Base-by-base conservation (phyloP, 345 rosid species). In the Cardamine chenopodiifolia region DNA sequence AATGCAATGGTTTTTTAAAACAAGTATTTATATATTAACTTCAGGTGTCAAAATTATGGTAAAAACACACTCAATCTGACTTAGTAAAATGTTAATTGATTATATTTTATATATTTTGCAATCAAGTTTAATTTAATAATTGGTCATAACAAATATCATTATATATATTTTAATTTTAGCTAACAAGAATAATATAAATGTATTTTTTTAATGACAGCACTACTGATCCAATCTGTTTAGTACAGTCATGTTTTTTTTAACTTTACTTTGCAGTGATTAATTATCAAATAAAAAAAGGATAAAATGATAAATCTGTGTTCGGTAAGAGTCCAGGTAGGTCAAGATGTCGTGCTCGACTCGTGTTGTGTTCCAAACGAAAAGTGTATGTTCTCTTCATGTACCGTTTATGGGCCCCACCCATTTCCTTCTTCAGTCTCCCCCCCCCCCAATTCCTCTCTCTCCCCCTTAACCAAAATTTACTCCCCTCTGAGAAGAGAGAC, bases 371-470 rank as follows among this genome's bases (percentile, higher is more conserved):
- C 42, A 70, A 76, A 70, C 74, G 25, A 77, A 77, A 77, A 77
- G 59, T 32, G 81, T 77, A 71, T 58, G 81, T 77, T 77, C 81
- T 71, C 76, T 77, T 77, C 72, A 77, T 77, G 81, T 72, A 57
- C 80, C 68, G 68, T 57, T 56, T 37, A 1, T 31, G 31, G 80
- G 63, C 3, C 80, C 80, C 77, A 64, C 80, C 39, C 25, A 4
- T 28, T 63, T 59, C 35, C 67, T 64, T 57, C 49, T n/a, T 57
- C 72, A 47, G 19, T 59, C 76, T 57, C 26, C 3, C 26, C 26
- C n/a, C 66, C 34, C 44, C 52, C 66, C 62, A 48, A 35, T 48
- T 47, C 67, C 67, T 59, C n/a, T 39, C 54, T 42, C 60, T 17
- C 19, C 19, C 69, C 31, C 45, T 62, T 26, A 55, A 4, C 66